Evolutionary conservation across 2,329 filamentous ascomycete species (phyloP).

Genomic region (Fusarium sp.): DNA sequence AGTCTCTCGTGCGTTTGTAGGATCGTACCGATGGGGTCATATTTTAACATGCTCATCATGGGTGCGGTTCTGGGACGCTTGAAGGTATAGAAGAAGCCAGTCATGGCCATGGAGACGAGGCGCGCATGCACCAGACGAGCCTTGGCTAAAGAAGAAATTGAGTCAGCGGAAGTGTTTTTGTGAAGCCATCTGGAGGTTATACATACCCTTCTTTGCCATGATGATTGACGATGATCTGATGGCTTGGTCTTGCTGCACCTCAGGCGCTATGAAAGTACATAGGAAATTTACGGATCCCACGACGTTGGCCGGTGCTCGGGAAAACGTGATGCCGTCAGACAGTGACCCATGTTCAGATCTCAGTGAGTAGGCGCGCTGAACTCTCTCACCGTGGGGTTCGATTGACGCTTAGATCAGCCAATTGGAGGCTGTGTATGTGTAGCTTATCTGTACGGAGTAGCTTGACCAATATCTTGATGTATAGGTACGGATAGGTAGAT

Average conservation of each 20-base stretch:
- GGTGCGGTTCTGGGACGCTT: conserved; percentile 81
- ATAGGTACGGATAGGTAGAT: background rate
- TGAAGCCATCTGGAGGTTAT: background rate
- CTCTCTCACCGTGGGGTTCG: conserved; percentile 7
- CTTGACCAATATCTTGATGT: conserved; percentile 10
- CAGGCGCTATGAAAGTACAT: conserved; percentile 24
- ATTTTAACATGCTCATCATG: conserved; percentile 97
- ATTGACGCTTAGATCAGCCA: conserved; percentile 21
- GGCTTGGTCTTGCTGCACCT: conserved; percentile 29
- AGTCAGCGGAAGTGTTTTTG: conserved; percentile 15
- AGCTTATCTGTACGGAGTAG: conserved; percentile 10
- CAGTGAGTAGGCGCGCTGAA: conserved; percentile 5
- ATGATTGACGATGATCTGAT: conserved; percentile 27
- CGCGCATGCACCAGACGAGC: conserved; percentile 93
- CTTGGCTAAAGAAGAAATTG: conserved; percentile 69
- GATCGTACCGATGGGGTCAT: conserved; percentile 87
- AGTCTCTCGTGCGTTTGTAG: background rate
- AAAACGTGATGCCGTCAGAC: conserved; percentile 35
- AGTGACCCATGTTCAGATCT: background rate
- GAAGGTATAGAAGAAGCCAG: conserved; percentile 95
- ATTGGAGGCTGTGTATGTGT: conserved; percentile 20
- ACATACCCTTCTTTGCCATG: conserved; percentile 46
- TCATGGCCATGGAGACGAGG: conserved; percentile 98
- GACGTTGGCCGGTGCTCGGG: conserved; percentile 28
- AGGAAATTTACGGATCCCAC: conserved; percentile 42